Percentiles rank a stretch among this genome's conserved stretches.
phyloP scores from a whole-genome alignment of 202 grass and related monocot genomes.

The Zoysia matrella region DNA sequence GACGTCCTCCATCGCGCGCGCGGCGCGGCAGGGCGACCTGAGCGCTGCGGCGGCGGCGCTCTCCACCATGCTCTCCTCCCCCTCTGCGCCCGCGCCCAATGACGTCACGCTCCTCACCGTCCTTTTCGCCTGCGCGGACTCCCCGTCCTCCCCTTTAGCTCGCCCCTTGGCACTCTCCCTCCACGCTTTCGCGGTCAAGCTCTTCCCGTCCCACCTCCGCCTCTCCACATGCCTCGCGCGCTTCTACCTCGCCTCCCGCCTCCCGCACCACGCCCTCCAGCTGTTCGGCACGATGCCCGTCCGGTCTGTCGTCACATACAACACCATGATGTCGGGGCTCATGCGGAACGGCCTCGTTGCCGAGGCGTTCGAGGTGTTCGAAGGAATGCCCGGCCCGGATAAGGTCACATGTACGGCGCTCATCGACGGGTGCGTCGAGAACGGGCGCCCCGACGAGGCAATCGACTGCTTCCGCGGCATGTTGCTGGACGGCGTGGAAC shows the following conservation, averaged over 20 bases:
- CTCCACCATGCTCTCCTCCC: slow-evolving; percentile 57
- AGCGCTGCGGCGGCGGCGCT: slow-evolving; percentile 36
- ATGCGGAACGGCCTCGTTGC: slow-evolving; percentile 39
- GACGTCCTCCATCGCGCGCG: slow-evolving; percentile 57
- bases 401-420: slow-evolving; percentile 80
- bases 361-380: slow-evolving; percentile 55
- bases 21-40: slow-evolving; percentile 54
- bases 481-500: slow-evolving; percentile 47
- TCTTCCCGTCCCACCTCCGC: slow-evolving; percentile 57
- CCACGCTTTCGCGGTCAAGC: slow-evolving; percentile 53
- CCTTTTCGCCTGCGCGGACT: slow-evolving; percentile 56
- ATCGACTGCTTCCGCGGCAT: slow-evolving; percentile 64
- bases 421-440: slow-evolving; percentile 66
- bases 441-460: slow-evolving; percentile 51
- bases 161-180: slow-evolving; percentile 37
- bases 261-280: slow-evolving; percentile 61
- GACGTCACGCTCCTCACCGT: slow-evolving; percentile 52
- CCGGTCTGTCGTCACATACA: slow-evolving; percentile 58
- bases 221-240: slow-evolving; percentile 51
- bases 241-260: slow-evolving; percentile 54
- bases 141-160: slow-evolving; percentile 43
- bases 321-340: slow-evolving; percentile 62
- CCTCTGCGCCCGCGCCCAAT: slow-evolving; percentile 46
- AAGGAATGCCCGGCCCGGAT: slow-evolving; percentile 56
- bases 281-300: slow-evolving; percentile 36